Evolutionary conservation across 768 basidiomycete genomes (phyloP), one percentile per base, ranked within the genome.

Genomic region (Phlebiopsis gigantea): DNA sequence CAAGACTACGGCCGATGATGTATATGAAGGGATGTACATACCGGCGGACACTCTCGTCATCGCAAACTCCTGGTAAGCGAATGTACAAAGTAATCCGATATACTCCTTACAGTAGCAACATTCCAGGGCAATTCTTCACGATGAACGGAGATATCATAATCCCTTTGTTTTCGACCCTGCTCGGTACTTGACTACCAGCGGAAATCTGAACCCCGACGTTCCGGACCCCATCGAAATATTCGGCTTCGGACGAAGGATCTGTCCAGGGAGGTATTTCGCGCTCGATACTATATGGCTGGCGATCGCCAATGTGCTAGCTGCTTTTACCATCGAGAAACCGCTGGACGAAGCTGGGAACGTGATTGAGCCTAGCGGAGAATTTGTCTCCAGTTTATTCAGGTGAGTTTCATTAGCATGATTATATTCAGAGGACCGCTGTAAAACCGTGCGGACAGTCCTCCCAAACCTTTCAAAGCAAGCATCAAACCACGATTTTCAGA

Each of bases 111-210:
- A 9, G 34, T 39, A 17, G 9, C 34, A 9, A 8, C 34, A n/a
- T n/a, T n/a, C n/a, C 26, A 61, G 59, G 77, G 72, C 73, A 1
- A 71, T 79, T 50, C 68, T 73, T 1, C 74, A 72, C 44, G 68
- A 80, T 34, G 71, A 73, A 43, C 48, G 59, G 5, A 62, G 61
- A n/a, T 76, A 74, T 54, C 66, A 68, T 2, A 60, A 73, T 7
- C 69, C 75, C 1, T 46, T 61, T 0, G 25, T n/a, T 4, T 77
- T 75, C 63, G 62, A 64, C 19, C 76, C 76, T 3, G 73, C 71
- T 7, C 62, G 76, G 4, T 77, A 71, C 56, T 68, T 75, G 19
- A 47, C 72, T 49, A 57, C 70, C 0, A 65, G 63, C n/a, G 52
- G 68, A 0, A 65, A 71, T 53, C 55, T 62, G 2, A 60, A 58